Base-by-base conservation (phyloP, 108 stramenopile genomes). In the Cyclotella atomus region DNA sequence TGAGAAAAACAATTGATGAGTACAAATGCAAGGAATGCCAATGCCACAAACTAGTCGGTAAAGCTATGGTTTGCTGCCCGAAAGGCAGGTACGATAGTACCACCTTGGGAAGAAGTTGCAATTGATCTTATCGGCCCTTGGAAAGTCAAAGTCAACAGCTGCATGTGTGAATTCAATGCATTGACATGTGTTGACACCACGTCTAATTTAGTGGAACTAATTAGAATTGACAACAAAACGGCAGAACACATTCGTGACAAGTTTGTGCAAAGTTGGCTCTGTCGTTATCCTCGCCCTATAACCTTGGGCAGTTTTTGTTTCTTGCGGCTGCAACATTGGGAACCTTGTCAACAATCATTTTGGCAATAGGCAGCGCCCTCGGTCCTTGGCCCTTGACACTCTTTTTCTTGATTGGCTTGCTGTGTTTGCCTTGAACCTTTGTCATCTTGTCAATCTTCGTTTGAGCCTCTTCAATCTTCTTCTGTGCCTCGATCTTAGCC, bases 171-270 rank as follows among this genome's bases (percentile, higher is more conserved):
- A 23, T 77, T 86, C 38, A 73, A 33, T 28, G 85, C 85, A 14
- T 50, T 83, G n/a, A 81, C 82, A 2, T 70, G 75, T 33, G 83
- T 83, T 38, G 79, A 86, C 36, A 63, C 77, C n/a, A 76, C 79
- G 1, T 83, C 84, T 14, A 88, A 84, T 54, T 49, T 88, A 41
- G 59, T 77, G 1, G 87, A 88, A 43, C 19, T 84, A 36, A 49
- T 64, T 65, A 45, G 71, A 17, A 46, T 38, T 7, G 46, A 72
- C 50, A 63, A 73, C 15, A 83, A 73, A 50, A 62, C 65, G 0
- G 14, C 57, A 7, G 47, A 5, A 23, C 81, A 78, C 30, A 56
- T 79, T n/a, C 43, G 67, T 35, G 41, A 74, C 4, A 68, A 71
- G 29, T 79, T 85, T 38, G 63, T 47, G 1, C 77, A 82, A 60